phyloP scores from a whole-genome alignment of 345 rosid species.

The Noccaea bulbosa region DNA sequence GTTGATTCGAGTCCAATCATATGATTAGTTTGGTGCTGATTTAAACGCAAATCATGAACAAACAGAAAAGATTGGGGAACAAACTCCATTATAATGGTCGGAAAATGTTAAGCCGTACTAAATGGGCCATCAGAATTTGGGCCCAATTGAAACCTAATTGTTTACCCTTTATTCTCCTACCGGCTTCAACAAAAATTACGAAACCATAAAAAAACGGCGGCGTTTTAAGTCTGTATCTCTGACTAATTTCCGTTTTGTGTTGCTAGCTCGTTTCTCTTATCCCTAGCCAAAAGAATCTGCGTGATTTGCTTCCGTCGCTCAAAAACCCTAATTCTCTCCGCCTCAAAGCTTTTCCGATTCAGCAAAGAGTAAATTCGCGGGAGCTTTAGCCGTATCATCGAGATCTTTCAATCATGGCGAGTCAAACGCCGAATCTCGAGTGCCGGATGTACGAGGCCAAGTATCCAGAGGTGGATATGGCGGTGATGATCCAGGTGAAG shows the following conservation, averaged over 20 bases:
- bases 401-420: conserved; percentile 51
- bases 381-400: neutral
- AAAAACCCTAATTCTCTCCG: conserved; percentile 44
- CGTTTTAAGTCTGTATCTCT: neutral
- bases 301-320: conserved; percentile 30
- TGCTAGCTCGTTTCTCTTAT: conserved; percentile 26
- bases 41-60: neutral
- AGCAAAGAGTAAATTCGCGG: neutral
- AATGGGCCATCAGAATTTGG: neutral
- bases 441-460: conserved; percentile 94
- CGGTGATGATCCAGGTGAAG: conserved; percentile 98
- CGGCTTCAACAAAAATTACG: neutral
- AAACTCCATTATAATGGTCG: neutral
- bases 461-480: conserved; percentile 98
- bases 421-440: conserved; percentile 73
- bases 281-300: conserved; percentile 9
- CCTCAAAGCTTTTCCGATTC: neutral
- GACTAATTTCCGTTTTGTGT: conserved; percentile 7
- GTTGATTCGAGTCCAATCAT: neutral
- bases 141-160: conserved; percentile 25
- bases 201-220: neutral
- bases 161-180: neutral
- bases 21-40: neutral
- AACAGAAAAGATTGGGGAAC: neutral
- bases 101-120: neutral